A percentile compares a stretch with the other conserved stretches of the same genome.
Conservation (phyloP, 129 eudicot species). For the Smallanthus sonchifolius region DNA sequence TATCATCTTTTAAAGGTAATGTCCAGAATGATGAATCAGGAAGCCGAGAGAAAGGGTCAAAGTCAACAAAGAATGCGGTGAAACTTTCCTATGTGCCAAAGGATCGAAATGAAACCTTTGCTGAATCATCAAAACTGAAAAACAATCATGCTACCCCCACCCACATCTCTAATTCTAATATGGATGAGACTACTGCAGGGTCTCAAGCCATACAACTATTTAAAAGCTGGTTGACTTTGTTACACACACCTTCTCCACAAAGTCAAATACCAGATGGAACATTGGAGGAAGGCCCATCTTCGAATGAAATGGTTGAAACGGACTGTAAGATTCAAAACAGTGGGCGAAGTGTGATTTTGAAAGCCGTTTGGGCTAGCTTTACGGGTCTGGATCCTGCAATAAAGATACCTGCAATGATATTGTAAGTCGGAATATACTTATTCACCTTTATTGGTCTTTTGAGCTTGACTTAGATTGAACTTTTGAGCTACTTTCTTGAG, state of each 20-base stretch:
- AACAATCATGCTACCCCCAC: conserved; percentile 30
- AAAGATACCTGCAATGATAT: conserved; percentile 64
- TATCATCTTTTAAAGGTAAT: conserved; percentile 67
- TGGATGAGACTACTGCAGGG: conserved; percentile 36
- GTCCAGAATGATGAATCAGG: conserved; percentile 57
- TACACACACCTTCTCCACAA: conserved; percentile 52
- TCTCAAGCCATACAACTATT: conserved; percentile 76
- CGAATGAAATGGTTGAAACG: conserved; percentile 35
- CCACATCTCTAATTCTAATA: conserved; percentile 15
- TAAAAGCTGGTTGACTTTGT: conserved; percentile 66
- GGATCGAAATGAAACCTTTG: conserved; percentile 54
- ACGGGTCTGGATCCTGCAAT: conserved; percentile 68
- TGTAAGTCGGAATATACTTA: conserved; percentile 48
- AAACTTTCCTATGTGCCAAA: conserved; percentile 57
- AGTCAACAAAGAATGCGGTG: conserved; percentile 48
- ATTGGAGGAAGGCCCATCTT: conserved; percentile 28
- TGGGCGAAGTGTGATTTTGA: conserved; percentile 47
- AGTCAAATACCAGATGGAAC: conserved; percentile 35
- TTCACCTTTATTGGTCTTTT: neutral
- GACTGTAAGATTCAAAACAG: conserved; percentile 26
- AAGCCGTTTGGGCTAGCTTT: conserved; percentile 48
- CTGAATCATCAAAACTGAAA: conserved; percentile 45
- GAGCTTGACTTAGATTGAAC: conserved; percentile 4
- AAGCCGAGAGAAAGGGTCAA: conserved; percentile 47
- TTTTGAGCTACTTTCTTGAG: neutral